These are phyloP conservation scores for Rhizopogon roseolus DNA, from an alignment of 768 basidiomycete species.

Conservation along the genomic window DNA sequence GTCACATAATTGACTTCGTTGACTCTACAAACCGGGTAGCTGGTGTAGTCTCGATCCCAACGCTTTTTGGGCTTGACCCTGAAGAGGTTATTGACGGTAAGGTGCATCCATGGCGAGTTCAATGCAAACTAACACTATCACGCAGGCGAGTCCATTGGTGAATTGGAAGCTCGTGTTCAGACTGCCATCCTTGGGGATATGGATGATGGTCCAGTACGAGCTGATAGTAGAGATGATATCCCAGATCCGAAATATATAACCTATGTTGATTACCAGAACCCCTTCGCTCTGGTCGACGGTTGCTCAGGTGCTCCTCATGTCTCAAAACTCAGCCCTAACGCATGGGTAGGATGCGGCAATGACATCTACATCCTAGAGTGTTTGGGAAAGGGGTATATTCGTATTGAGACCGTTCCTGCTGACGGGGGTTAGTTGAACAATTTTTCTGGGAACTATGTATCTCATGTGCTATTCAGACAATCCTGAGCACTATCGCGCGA, in stretches of 20 bases:
- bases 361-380: constrained; percentile 72
- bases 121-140: neutral
- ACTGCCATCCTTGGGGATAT: constrained; percentile 7
- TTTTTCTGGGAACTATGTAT: neutral
- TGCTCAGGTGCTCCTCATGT: constrained; percentile 54
- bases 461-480: neutral
- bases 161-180: constrained; percentile 39
- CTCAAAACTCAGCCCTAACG: constrained; percentile 45
- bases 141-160: constrained; percentile 48
- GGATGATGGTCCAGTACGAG: neutral
- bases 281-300: constrained; percentile 52
- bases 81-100: constrained; percentile 56
- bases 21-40: constrained; percentile 64
- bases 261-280: constrained; percentile 74
- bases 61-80: constrained; percentile 84
- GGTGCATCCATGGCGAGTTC: constrained; percentile 4
- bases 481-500: constrained; percentile 39
- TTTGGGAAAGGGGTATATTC: constrained; percentile 63
- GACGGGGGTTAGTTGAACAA: constrained; percentile 27
- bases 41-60: constrained; percentile 75
- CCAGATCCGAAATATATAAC: constrained; percentile 60
- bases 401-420: constrained; percentile 44
- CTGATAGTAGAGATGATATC: constrained; percentile 29
- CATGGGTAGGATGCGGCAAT: constrained; percentile 80
- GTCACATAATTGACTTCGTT: constrained; percentile 88